These are phyloP conservation scores for Scutellaria baicalensis DNA, from an alignment of 257 asterid genomes.

Conservation along the genomic window DNA sequence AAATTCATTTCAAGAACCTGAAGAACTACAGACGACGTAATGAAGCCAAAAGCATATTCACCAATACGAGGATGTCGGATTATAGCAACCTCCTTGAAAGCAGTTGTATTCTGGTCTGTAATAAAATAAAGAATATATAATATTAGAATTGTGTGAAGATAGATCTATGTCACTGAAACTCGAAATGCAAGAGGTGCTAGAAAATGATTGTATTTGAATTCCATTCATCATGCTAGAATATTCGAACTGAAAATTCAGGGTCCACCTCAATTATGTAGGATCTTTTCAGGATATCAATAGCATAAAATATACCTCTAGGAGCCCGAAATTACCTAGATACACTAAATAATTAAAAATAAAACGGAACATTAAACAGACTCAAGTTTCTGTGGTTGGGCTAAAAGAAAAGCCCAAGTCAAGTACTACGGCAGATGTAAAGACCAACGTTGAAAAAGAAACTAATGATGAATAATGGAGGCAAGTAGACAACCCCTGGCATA, in stretches of 20 bases:
- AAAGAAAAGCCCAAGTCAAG: not conserved
- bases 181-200: not conserved
- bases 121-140: slow-evolving; percentile 10
- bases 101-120: slow-evolving; percentile 80
- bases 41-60: slow-evolving; percentile 87
- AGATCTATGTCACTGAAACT: not conserved
- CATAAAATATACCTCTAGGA: not conserved
- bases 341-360: not conserved
- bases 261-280: not conserved
- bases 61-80: slow-evolving; percentile 94
- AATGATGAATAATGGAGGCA: not conserved
- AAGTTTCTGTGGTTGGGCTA: not conserved
- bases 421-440: not conserved
- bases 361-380: not conserved
- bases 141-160: slow-evolving; percentile 1
- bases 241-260: not conserved
- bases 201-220: not conserved
- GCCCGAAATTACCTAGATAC: not conserved
- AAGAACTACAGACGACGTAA: slow-evolving; percentile 75
- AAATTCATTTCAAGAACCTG: slow-evolving; percentile 49
- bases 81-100: slow-evolving; percentile 94
- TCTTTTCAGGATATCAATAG: not conserved
- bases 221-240: not conserved
- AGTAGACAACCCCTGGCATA: not conserved
- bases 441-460: not conserved